Evolutionary conservation across 768 basidiomycete species (phyloP), one percentile per base, ranked within the genome.

Genomic region (Sutorius australiensis): DNA sequence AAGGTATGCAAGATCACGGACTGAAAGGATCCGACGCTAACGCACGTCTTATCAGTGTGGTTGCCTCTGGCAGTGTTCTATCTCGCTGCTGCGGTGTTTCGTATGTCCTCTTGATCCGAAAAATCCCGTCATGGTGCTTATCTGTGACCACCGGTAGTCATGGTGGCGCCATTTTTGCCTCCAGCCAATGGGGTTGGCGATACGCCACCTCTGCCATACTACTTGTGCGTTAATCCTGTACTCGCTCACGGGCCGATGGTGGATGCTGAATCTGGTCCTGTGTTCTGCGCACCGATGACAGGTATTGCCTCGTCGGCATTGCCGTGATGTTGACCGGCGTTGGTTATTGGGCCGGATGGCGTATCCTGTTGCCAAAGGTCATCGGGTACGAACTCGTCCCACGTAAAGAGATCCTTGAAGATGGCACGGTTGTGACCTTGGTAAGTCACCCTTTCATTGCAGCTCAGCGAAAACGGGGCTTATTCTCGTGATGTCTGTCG

Each of bases 161-260:
- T 84, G 6, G 61, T 83, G 14, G 77, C 77, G 0, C 83, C 83
- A 0, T 84, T 81, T 70, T 40, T 84, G 1, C 75, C 61, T 19
- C 83, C 83, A 5, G 70, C 79, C 0, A 79, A 79, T 53, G 73
- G 75, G 8, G 73, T 80, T 0, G 83, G 83, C 13, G 81, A 84
- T 57, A 82, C 81, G 1, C 81, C 81, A 10, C 80, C 83, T 11
- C 62, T 84, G n/a, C 81, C 82, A 1, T 83, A 83, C 55, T 83
- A 82, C 59, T 57, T 84, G 75, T 77, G 52, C 13, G 57, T 54
- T 14, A n/a, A 40, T 11, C 12, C 11, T 65, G 81, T 11, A 65
- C 82, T 27, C 3, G 3, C 6, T 19, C 17, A 32, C 21, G 31
- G 14, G n/a, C 6, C 11, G 17, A 21, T 27, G 19, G 19, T 21